Evolutionary conservation across 257 asterid genomes (phyloP).

Genomic region (Scutellaria galericulata): DNA sequence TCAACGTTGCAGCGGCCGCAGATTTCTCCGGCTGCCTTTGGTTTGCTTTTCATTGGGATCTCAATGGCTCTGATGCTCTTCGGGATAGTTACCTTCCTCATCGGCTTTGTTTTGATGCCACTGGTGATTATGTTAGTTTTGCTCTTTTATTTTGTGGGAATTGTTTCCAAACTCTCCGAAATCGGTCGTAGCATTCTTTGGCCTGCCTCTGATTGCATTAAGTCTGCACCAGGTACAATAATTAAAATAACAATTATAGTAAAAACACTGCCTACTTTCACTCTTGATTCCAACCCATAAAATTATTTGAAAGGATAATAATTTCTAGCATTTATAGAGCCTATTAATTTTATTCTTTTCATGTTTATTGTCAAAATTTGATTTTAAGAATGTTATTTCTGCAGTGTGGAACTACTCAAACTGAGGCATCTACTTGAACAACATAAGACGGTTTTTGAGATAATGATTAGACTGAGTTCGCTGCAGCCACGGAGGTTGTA

Average conservation of each 20-base stretch:
- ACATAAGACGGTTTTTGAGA: background rate
- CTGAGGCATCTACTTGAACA: constrained; percentile 21
- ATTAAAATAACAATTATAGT: too few relatives aligned
- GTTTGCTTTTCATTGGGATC: constrained; percentile 59
- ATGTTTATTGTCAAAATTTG: too few relatives aligned
- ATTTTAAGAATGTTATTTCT: background rate
- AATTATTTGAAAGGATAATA: background rate
- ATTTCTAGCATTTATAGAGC: too few relatives aligned
- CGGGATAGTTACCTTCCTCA: constrained; percentile 54
- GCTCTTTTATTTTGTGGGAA: constrained; percentile 50
- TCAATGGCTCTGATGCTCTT: constrained; percentile 61
- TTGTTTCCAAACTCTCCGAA: constrained; percentile 47
- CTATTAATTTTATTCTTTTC: too few relatives aligned
- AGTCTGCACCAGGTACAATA: constrained; percentile 35
- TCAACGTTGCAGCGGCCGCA: constrained; percentile 27
- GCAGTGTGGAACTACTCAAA: constrained; percentile 45
- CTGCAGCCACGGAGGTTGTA: background rate
- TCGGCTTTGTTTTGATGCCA: constrained; percentile 64
- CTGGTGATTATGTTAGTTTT: constrained; percentile 46
- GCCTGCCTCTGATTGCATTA: constrained; percentile 36
- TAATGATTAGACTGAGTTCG: background rate
- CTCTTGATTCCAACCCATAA: background rate
- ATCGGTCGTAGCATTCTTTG: constrained; percentile 50
- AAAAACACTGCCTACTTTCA: background rate
- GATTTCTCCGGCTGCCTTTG: constrained; percentile 57